Conservation (phyloP, 129 eudicot species). For the Pittosporum tobira region DNA sequence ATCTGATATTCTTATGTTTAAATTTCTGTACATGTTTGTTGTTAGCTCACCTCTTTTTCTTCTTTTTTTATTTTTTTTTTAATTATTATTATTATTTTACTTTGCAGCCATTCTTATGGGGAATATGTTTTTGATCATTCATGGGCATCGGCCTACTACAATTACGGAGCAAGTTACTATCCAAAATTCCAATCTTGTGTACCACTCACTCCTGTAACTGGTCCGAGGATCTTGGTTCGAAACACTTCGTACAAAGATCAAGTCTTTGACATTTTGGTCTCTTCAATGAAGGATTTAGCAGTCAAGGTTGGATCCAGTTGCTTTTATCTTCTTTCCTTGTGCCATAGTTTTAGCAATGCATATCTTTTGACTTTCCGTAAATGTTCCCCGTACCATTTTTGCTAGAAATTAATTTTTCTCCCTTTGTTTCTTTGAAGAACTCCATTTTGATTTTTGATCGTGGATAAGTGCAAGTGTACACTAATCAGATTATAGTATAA, state of each 20-base stretch:
- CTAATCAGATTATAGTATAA: too few species aligned
- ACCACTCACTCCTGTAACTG: slow-evolving; percentile 96
- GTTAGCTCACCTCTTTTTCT: slow-evolving; percentile 11
- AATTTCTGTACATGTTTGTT: slow-evolving; percentile 1
- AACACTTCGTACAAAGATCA: slow-evolving; percentile 53
- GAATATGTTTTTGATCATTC: slow-evolving; percentile 98
- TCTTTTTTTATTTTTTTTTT: too few species aligned
- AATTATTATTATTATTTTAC: too few species aligned
- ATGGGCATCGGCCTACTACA: slow-evolving; percentile 94
- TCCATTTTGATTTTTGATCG: too few species aligned
- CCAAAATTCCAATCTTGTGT: slow-evolving; percentile 89
- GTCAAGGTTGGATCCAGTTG: slow-evolving; percentile 38
- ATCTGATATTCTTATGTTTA: too few species aligned
- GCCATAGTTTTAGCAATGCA: too few species aligned
- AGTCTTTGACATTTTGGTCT: slow-evolving; percentile 76
- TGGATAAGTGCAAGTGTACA: too few species aligned
- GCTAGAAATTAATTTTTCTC: too few species aligned
- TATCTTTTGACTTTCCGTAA: too few species aligned
- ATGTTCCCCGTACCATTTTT: too few species aligned
- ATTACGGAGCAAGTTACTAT: slow-evolving; percentile 78
- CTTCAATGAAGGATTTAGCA: slow-evolving; percentile 83
- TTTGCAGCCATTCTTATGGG: slow-evolving; percentile 92
- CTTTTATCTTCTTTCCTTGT: slow-evolving; percentile 1
- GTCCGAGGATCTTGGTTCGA: slow-evolving; percentile 82
- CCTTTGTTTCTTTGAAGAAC: too few species aligned